Conservation (phyloP, 345 rosid species). For the Acer negundo region DNA sequence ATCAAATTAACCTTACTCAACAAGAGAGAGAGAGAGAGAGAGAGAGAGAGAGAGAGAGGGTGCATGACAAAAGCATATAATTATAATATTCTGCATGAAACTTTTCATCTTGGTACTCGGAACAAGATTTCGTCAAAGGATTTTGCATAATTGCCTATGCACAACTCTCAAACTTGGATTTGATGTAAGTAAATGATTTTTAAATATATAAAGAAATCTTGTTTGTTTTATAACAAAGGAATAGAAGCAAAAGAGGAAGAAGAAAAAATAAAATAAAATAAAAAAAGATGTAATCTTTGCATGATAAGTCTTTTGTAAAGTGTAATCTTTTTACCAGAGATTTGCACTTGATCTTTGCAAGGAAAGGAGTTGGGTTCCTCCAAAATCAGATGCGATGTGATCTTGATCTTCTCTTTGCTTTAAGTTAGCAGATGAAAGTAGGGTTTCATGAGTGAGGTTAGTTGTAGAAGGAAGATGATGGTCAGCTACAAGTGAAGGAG, state of each 20-base stretch:
- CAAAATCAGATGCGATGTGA: conserved; percentile 24
- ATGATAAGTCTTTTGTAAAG: conserved; percentile 13
- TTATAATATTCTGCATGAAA: conserved; percentile 12
- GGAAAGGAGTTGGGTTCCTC: conserved; percentile 52
- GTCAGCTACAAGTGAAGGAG: conserved; percentile 27
- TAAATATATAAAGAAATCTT: background rate
- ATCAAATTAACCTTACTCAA: background rate
- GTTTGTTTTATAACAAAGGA: background rate
- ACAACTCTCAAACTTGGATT: background rate
- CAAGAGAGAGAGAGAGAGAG: background rate
- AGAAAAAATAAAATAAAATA: background rate
- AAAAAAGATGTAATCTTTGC: background rate
- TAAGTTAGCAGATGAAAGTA: conserved; percentile 41
- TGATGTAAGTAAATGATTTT: background rate
- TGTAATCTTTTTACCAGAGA: conserved; percentile 54
- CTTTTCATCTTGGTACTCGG: background rate
- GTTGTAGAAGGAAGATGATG: conserved; percentile 26
- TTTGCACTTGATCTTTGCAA: conserved; percentile 60
- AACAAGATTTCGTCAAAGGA: background rate
- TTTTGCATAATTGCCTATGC: background rate
- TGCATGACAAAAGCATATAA: background rate
- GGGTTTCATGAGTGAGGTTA: conserved; percentile 54
- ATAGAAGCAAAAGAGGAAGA: background rate
- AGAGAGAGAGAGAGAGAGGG: background rate
- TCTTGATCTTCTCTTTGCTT: conserved; percentile 39